Percentiles rank a stretch among this genome's conserved stretches.
phyloP scores from a whole-genome alignment of 2,329 filamentous ascomycete genomes.

The Emericellopsis cladophorae region DNA sequence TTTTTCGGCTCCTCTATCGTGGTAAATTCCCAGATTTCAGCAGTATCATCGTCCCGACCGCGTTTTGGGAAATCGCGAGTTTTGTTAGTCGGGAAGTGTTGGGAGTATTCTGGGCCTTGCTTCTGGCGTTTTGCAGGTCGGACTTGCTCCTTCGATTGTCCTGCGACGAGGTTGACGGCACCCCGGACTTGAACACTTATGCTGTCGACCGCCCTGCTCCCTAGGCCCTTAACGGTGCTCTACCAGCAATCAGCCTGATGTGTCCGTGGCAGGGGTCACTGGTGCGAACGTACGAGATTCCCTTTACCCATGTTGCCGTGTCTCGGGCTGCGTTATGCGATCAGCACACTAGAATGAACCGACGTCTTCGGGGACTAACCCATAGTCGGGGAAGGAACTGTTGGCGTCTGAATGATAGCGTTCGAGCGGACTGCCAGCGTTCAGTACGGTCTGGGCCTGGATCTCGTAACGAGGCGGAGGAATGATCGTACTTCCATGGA shows the following conservation, averaged over 20 bases:
- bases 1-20: background rate
- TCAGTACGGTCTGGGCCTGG: background rate
- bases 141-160: too few relatives aligned
- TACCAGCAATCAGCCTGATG: conserved; percentile 1
- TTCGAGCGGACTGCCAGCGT: conserved; percentile 13
- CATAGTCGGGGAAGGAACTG: conserved; percentile 28
- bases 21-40: too few relatives aligned
- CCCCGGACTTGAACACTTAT: background rate
- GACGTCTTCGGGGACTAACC: conserved; percentile 12
- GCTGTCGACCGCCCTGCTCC: conserved; percentile 1
- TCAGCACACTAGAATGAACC: conserved; percentile 3
- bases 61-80: too few relatives aligned
- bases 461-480: background rate
- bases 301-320: conserved; percentile 1
- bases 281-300: conserved; percentile 2
- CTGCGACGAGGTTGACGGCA: too few relatives aligned
- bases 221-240: conserved; percentile 1
- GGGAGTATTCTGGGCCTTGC: too few relatives aligned
- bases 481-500: conserved; percentile 4
- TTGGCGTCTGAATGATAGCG: conserved; percentile 22
- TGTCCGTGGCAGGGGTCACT: background rate
- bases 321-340: conserved; percentile 8
- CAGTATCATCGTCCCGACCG: too few relatives aligned
- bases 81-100: too few relatives aligned
- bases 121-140: too few relatives aligned